These are phyloP conservation scores for Debaryomyces prosopidis DNA, from an alignment of 805 yeast species.

Conservation along the genomic window DNA sequence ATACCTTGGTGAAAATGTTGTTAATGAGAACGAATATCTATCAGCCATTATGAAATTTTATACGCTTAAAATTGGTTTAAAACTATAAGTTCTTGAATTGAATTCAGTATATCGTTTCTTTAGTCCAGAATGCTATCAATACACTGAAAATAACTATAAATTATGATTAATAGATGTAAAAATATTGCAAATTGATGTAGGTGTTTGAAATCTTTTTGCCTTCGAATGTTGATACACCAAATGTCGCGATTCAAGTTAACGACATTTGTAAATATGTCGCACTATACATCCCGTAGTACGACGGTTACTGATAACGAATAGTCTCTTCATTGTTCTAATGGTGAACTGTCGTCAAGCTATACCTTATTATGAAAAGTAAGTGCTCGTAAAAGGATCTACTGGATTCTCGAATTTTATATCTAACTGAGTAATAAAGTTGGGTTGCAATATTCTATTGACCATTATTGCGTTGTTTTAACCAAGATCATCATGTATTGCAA, in stretches of 20 bases:
- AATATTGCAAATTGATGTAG: background rate
- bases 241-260: background rate
- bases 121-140: background rate
- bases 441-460: no score
- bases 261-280: slow-evolving; percentile 3
- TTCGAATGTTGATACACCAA: slow-evolving; percentile 1
- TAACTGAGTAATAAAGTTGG: no score
- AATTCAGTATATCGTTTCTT: background rate
- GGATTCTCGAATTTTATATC: no score
- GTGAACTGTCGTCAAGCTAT: no score
- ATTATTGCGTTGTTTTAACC: no score
- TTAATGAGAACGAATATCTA: slow-evolving; percentile 94
- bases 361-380: no score
- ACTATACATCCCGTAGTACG: no score
- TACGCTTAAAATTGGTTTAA: background rate
- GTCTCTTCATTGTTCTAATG: no score
- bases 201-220: slow-evolving; percentile 3
- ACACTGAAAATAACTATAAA: background rate
- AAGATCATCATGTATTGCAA: no score
- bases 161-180: background rate
- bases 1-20: slow-evolving; percentile 96
- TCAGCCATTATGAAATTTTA: slow-evolving; percentile 76
- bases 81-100: background rate
- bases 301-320: no score
- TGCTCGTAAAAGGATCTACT: no score